Evolutionary conservation across 805 yeast genomes (phyloP).

Genomic region (Ogataea kodamae): DNA sequence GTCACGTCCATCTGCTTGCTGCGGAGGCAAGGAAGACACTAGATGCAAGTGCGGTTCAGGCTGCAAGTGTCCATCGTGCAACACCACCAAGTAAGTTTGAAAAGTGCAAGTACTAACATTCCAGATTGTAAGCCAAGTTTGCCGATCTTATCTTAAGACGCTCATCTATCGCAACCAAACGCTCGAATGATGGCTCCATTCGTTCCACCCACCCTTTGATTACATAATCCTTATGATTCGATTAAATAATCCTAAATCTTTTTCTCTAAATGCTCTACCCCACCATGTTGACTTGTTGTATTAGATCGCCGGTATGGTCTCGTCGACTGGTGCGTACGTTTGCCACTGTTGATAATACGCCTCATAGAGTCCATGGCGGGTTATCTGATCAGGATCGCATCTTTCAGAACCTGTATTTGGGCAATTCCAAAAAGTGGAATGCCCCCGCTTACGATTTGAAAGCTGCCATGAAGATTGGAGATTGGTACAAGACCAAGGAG

Average conservation of each 20-base stretch:
- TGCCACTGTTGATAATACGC: constrained; percentile 47
- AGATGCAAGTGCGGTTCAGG: constrained; percentile 36
- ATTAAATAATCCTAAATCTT: no score
- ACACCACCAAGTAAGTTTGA: constrained; percentile 32
- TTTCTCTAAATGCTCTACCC: no score
- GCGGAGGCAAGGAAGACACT: constrained; percentile 24
- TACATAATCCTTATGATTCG: constrained; percentile 6
- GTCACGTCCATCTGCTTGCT: constrained; percentile 25
- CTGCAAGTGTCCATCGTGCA: constrained; percentile 35
- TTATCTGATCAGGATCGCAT: constrained; percentile 80
- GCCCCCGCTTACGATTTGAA: constrained; percentile 54
- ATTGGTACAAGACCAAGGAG: constrained; percentile 90
- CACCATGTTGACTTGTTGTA: no score
- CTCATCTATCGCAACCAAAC: no score
- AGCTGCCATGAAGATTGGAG: constrained; percentile 76
- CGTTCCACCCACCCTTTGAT: no score
- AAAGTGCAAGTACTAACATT: constrained; percentile 2
- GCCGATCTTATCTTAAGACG: no score
- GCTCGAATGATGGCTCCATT: no score
- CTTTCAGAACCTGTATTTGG: constrained; percentile 71
- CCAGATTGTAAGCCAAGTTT: no score
- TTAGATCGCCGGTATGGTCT: constrained; percentile 1
- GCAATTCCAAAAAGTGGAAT: constrained; percentile 56
- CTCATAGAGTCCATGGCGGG: constrained; percentile 64
- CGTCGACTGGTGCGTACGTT: constrained; percentile 18